Base-by-base conservation (phyloP, 2,329 filamentous ascomycete species). In the Beauveria sp. region DNA sequence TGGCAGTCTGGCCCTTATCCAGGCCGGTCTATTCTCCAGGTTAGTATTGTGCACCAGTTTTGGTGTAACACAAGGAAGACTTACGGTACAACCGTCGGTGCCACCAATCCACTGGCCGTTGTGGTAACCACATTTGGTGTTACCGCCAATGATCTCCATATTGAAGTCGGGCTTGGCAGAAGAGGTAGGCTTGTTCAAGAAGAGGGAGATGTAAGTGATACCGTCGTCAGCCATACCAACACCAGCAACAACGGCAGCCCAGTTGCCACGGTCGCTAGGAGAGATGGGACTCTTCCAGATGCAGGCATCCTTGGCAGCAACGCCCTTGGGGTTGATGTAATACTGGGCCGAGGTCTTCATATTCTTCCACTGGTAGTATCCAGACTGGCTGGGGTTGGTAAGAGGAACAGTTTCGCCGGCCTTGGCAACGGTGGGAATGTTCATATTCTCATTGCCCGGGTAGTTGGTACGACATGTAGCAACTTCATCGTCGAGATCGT, bases 401-500 rank as follows among this genome's bases (percentile, higher is more conserved):
- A 99, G 77, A 42, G 80, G 75, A 63, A 85, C 77, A 28, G 77
- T 81, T 54, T 76, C 69, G 63, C 89, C 89, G 58, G 89, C 76
- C 5, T 74, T 66, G 49, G 88, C 81, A 62, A 85, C 76, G 52
- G 93, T 78, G 51, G 93, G 90, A 63, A 98, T 83, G 60, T 89
- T 90, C 86, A 96, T 93, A 68, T 81, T 81, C 79, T 99, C 95
- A 63, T 86, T 92, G 71, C 92, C 93, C 64, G 95, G 95, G 77
- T 99, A 99, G 74, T 97, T 92, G 66, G 95, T 98, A 74, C 91
- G 91, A 85, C 95, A 99, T 67, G 96, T 83, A 50, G 88, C 83
- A 30, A 90, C 88, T 49, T 82, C 77, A 43, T 83, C 71, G 55
- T 75, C 70, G 40, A 97, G 81, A 60, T 87, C 85, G 81, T 96